Evolutionary conservation across 306 rosid genomes (phyloP), one percentile per base, ranked within the genome.

Genomic region (Gastrolobium bilobum): DNA sequence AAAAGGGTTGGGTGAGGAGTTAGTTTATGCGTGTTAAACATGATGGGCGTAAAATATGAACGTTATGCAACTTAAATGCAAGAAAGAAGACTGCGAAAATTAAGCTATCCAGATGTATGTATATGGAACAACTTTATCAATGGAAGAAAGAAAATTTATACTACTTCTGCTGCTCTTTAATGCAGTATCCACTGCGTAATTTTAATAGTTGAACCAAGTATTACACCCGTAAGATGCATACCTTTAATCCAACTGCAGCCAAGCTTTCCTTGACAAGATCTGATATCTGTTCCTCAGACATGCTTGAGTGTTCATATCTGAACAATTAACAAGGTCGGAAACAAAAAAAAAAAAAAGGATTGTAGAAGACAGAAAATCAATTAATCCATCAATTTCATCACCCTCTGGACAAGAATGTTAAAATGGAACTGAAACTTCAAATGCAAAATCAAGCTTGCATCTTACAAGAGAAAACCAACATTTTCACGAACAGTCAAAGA

Each of bases 391-490:
- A 61, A 35, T 68, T 7, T 10, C 68, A 69, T 76, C 76, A 40
- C 59, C 30, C 57, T 52, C 52, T 33, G 15, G 61, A 63, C 73
- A 43, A 66, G 20, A 48, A 57, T 33, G 7, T 34, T 7, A 47
- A 31, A 71, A 79, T 11, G 42, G 66, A 35, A 68, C 13, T 35
- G 42, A 40, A 80, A 82, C 71, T 79, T 53, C 51, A 80, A 73
- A 57, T 58, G 29, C 48, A 63, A 69, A 56, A 78, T 39, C 40
- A 61, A 70, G 75, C 71, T 38, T 44, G 58, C 76, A 80, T 73
- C 96, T 93, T 91, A 96, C 99, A 96, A 86, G 86, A 91, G 99
- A 81, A 96, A 96, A 85, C 99, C 99, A 75, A 96, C 98, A 80
- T 96, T 96, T 88, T 96, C 98, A 40, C 97, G 96, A 59, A 96